phyloP scores from a whole-genome alignment of 306 rosid genomes.

The Psophocarpus tetragonolobus region DNA sequence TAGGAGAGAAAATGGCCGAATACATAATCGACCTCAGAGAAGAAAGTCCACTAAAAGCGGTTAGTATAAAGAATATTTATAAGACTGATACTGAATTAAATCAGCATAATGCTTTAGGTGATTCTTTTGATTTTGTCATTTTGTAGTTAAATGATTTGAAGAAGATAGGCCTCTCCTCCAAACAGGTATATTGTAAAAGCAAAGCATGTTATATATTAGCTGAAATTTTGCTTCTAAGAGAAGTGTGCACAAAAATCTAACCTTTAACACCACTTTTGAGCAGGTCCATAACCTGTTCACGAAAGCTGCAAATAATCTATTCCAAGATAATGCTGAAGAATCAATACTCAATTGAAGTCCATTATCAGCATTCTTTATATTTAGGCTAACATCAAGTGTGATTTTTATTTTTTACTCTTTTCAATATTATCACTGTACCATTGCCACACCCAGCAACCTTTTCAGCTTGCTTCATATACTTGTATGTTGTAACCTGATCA shows the following conservation, averaged over 20 bases:
- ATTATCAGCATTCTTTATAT: background rate
- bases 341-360: slow-evolving; percentile 36
- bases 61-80: slow-evolving; percentile 42
- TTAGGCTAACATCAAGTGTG: slow-evolving; percentile 14
- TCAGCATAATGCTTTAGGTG: background rate
- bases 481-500: slow-evolving; percentile 27
- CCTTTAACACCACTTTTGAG: background rate
- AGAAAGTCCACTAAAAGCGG: slow-evolving; percentile 79
- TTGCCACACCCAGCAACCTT: slow-evolving; percentile 34
- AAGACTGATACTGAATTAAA: background rate
- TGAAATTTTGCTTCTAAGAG: background rate
- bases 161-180: slow-evolving; percentile 87
- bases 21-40: slow-evolving; percentile 80
- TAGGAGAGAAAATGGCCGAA: slow-evolving; percentile 85
- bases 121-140: slow-evolving; percentile 28
- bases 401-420: background rate
- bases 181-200: slow-evolving; percentile 67
- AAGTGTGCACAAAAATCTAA: background rate
- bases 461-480: slow-evolving; percentile 31
- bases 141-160: slow-evolving; percentile 82
- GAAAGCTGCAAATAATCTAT: slow-evolving; percentile 63
- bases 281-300: slow-evolving; percentile 73
- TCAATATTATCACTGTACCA: background rate
- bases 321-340: slow-evolving; percentile 53
- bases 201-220: background rate